phyloP scores from a whole-genome alignment of 1,284 basidiomycete species.

The Vanrija pseudolonga region DNA sequence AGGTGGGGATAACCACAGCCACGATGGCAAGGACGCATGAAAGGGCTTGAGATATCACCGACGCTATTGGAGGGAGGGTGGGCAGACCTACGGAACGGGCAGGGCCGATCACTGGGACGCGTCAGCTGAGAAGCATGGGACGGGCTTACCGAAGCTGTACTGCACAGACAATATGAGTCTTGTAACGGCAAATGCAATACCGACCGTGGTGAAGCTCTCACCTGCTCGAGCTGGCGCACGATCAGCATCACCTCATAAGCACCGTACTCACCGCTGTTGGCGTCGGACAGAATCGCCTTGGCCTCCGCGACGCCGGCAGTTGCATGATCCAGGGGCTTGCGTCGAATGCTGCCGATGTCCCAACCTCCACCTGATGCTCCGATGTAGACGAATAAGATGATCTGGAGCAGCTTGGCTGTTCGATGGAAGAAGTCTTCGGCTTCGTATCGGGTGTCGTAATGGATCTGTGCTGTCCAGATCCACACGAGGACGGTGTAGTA shows the following conservation, averaged over 20 bases:
- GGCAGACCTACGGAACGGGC: neutral
- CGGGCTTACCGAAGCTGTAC: conserved; percentile 5
- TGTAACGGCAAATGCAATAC: conserved; percentile 19
- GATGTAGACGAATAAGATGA: conserved; percentile 31
- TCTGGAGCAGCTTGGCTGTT: conserved; percentile 25
- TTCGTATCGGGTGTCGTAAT: conserved; percentile 33
- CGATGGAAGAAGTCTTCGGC: conserved; percentile 34
- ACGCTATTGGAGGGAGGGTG: neutral
- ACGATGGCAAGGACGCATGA: conserved; percentile 20
- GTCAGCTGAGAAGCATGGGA: neutral
- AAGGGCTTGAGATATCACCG: conserved; percentile 2
- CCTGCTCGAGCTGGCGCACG: neutral
- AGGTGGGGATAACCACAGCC: conserved; percentile 14
- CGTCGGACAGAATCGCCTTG: too few relatives aligned
- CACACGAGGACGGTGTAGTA: conserved; percentile 28
- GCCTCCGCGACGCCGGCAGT: too few relatives aligned
- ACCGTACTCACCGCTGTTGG: neutral
- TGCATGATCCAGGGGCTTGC: neutral
- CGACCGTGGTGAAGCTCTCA: conserved; percentile 25
- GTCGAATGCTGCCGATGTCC: conserved; percentile 1
- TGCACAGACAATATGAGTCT: conserved; percentile 21
- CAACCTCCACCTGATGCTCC: conserved; percentile 34
- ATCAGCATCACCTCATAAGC: neutral
- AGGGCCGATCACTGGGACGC: neutral
- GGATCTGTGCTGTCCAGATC: conserved; percentile 33